phyloP scores from a whole-genome alignment of 352 stramenopile genomes.

The Blastocystis sp. region DNA sequence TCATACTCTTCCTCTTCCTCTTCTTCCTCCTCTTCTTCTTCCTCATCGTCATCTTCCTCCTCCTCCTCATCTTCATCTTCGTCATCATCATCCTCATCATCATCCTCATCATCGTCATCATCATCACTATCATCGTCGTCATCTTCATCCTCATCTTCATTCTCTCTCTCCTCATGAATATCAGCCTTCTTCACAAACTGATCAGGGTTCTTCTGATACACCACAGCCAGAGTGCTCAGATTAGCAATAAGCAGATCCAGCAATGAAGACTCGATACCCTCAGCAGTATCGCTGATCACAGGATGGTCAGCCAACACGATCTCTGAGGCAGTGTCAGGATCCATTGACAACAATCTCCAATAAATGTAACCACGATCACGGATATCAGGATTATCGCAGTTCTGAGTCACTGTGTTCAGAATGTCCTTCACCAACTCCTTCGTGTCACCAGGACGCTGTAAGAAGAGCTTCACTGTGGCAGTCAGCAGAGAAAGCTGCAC shows the following conservation, averaged over 20 bases:
- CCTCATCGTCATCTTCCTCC: slow-evolving; percentile 36
- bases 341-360: slow-evolving; percentile 94
- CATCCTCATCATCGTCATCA: slow-evolving; percentile 71
- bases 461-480: slow-evolving; percentile 96
- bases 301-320: slow-evolving; percentile 96
- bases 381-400: slow-evolving; percentile 96
- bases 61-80: slow-evolving; percentile 69
- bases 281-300: slow-evolving; percentile 97
- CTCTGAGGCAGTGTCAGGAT: slow-evolving; percentile 93
- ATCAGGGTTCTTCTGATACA: slow-evolving; percentile 95
- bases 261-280: slow-evolving; percentile 86
- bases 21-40: slow-evolving; percentile 73
- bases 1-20: background rate
- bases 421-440: slow-evolving; percentile 95
- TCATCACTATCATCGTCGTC: slow-evolving; percentile 75
- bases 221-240: slow-evolving; percentile 92
- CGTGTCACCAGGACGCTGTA: slow-evolving; percentile 83
- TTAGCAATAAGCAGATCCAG: slow-evolving; percentile 92
- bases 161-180: slow-evolving; percentile 72
- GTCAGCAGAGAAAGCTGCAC: slow-evolving; percentile 97
- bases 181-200: slow-evolving; percentile 79
- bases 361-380: slow-evolving; percentile 98
- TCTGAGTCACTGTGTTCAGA: slow-evolving; percentile 92
- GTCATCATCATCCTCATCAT: slow-evolving; percentile 69
- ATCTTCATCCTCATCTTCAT: slow-evolving; percentile 73